These are phyloP conservation scores for Citrus cavaleriei DNA, from an alignment of 345 rosid species.

Conservation along the genomic window DNA sequence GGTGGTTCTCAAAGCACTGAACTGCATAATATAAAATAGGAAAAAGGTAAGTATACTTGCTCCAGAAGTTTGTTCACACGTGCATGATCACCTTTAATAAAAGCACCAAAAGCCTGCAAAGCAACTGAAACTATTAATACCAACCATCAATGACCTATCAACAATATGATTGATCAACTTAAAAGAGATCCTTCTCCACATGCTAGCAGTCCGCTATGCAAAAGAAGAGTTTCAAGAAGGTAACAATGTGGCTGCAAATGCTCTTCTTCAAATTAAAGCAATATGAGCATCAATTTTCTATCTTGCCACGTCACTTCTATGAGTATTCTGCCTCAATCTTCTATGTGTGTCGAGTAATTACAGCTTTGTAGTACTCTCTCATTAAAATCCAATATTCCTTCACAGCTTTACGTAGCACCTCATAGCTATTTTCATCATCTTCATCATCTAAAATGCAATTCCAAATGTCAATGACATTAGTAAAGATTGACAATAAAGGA, in stretches of 20 bases:
- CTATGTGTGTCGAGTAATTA: constrained; percentile 23
- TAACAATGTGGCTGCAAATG: background rate
- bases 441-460: constrained; percentile 25
- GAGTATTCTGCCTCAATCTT: constrained; percentile 1
- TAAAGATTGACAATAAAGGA: background rate
- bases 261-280: background rate
- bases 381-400: constrained; percentile 48
- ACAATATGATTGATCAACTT: background rate
- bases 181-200: background rate
- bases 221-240: background rate
- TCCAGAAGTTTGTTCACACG: constrained; percentile 45
- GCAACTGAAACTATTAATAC: constrained; percentile 3
- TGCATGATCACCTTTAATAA: constrained; percentile 40
- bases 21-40: background rate
- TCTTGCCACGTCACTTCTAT: background rate
- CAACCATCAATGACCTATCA: background rate
- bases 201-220: background rate
- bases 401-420: constrained; percentile 49
- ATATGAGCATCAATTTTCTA: background rate
- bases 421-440: constrained; percentile 44
- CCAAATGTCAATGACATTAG: constrained; percentile 1
- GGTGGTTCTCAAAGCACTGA: background rate
- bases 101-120: constrained; percentile 59
- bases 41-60: constrained; percentile 25
- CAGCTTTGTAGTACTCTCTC: constrained; percentile 68